Evolutionary conservation across 1,139 yeast species (phyloP), one percentile per base, ranked within the genome.

Genomic region (Yamadazyma trypodendri): DNA sequence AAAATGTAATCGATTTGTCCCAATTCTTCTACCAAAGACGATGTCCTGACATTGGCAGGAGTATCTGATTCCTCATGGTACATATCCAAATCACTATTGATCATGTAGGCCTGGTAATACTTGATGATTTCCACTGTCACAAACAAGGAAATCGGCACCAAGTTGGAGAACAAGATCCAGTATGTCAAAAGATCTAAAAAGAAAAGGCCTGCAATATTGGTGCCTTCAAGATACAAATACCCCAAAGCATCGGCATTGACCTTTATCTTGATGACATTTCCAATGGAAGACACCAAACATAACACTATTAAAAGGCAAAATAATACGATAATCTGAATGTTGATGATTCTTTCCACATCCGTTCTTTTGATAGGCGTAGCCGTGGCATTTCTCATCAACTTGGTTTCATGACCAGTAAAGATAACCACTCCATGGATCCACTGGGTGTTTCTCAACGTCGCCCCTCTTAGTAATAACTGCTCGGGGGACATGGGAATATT

Each of bases 321-420:
- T 43, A 94, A 68, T 2, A 92, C 96, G 46, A 92, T 68, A 53
- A 92, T 92, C 60, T 94, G 98, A 52, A 87, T 65, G 58, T 94
- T 94, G 48, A 94, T 90, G 62, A 90, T 87, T 60, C 95, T 79
- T 66, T 94, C 99, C 11, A 94, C 97, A 20, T 96, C 96, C 1
- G 98, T 94, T 54, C 95, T 77, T 58, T 94, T 94, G 52, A 94
- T 94, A 4, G 98, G 98, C 1, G 99, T 84, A 3, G 98, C 97
- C 2, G 97, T 90, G 11, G 99, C 98, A 65, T 94, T 94, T 56
- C 98, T 79, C 98, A 94, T 92, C 48, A 94, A 73, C 56, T 94
- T 94, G 0, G 99, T 92, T 63, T 94, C 98, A 59, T 94, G 98
- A 20, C 98, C 99, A 0, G 99, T 94, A 58, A 92, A 94, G 2